A percentile compares a stretch with the other conserved stretches of the same genome.
Conservation (phyloP, 345 rosid genomes). For the Eucalyptus pumila region DNA sequence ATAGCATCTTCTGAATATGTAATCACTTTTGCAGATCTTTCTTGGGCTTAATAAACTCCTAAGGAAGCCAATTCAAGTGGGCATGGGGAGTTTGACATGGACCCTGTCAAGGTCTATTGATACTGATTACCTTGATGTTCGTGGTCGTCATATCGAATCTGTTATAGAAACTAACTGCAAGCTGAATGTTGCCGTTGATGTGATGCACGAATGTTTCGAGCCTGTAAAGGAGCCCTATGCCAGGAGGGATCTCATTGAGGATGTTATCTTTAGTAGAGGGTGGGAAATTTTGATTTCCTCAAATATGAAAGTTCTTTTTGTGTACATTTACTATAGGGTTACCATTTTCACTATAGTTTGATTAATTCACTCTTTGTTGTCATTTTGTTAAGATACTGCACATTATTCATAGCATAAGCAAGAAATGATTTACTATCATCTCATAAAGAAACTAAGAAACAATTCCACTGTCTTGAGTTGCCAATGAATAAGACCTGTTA, state of each 20-base stretch:
- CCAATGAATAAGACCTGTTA: neutral
- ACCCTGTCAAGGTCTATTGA: conserved; percentile 27
- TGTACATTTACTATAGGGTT: neutral
- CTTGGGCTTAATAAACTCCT: conserved; percentile 25
- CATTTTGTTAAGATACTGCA: neutral
- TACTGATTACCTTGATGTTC: neutral
- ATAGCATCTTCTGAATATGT: neutral
- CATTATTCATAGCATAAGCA: neutral
- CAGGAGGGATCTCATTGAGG: conserved; percentile 50
- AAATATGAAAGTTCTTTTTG: neutral
- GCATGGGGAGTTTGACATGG: conserved; percentile 45
- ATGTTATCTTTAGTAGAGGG: conserved; percentile 32
- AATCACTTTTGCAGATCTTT: conserved; percentile 16
- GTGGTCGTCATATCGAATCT: conserved; percentile 12
- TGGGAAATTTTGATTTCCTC: neutral
- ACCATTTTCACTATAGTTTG: neutral
- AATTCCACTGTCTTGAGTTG: neutral
- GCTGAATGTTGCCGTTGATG: conserved; percentile 34
- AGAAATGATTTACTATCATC: neutral
- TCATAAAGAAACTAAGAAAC: neutral
- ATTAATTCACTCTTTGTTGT: neutral
- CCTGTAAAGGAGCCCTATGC: conserved; percentile 34
- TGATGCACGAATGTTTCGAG: conserved; percentile 73
- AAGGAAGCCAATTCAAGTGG: conserved; percentile 32
- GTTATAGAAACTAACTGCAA: conserved; percentile 43